phyloP scores from a whole-genome alignment of 495 filamentous ascomycete genomes.

The Mycothermus thermophilus region DNA sequence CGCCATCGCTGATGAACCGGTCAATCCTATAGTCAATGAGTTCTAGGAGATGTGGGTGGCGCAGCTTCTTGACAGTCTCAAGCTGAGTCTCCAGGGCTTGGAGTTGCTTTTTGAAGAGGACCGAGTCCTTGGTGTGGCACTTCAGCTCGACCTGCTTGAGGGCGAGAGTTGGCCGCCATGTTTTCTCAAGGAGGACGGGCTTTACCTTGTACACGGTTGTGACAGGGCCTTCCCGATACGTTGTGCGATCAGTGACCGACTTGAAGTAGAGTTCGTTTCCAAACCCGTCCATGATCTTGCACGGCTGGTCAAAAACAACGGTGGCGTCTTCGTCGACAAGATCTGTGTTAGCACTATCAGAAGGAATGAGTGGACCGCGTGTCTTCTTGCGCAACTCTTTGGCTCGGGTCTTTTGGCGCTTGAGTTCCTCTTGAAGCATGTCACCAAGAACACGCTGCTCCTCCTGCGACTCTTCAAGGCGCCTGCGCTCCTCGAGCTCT shows the following conservation, averaged over 20 bases:
- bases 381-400: slow-evolving; percentile 41
- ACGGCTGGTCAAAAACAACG: slow-evolving; percentile 56
- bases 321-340: slow-evolving; percentile 16
- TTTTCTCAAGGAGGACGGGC: slow-evolving; percentile 41
- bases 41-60: slow-evolving; percentile 63
- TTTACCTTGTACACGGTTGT: slow-evolving; percentile 54
- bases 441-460: slow-evolving; percentile 62
- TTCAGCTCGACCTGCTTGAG: slow-evolving; percentile 54
- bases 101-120: slow-evolving; percentile 49
- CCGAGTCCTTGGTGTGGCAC: slow-evolving; percentile 40
- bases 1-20: slow-evolving; percentile 26
- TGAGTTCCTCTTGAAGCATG: slow-evolving; percentile 64
- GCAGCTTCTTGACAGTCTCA: slow-evolving; percentile 55
- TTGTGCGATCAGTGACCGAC: slow-evolving; percentile 47
- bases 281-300: slow-evolving; percentile 43
- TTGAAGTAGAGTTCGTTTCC: slow-evolving; percentile 46
- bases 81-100: slow-evolving; percentile 54
- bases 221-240: slow-evolving; percentile 40
- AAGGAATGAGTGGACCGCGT: slow-evolving; percentile 16
- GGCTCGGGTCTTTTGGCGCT: slow-evolving; percentile 43
- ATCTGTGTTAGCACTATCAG: slow-evolving; percentile 17
- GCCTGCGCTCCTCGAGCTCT: slow-evolving; percentile 34
- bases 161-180: slow-evolving; percentile 45
- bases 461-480: slow-evolving; percentile 47
- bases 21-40: slow-evolving; percentile 71